Percentiles rank a stretch among this genome's conserved stretches.
Evolutionary conservation across 2,329 filamentous ascomycete genomes (phyloP).

Genomic region (Macrophomina pseudophaseolina): DNA sequence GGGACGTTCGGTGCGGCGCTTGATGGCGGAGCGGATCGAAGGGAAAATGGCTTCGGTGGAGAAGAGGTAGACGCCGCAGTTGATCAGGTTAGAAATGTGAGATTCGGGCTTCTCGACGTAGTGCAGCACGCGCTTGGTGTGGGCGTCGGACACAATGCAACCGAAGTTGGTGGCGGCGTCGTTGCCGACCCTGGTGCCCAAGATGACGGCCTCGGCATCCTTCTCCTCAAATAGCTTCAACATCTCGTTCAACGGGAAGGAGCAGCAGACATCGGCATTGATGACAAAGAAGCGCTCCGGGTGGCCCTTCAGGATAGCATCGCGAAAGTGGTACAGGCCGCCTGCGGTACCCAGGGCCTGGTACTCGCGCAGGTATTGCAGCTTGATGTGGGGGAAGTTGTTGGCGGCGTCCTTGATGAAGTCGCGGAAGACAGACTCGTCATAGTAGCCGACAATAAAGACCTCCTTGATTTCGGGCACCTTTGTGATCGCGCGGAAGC

Average conservation of each 20-base stretch:
- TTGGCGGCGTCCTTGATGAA: constrained; percentile 91
- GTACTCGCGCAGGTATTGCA: constrained; percentile 98
- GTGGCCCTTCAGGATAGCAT: constrained; percentile 94
- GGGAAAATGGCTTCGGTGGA: constrained; percentile 95
- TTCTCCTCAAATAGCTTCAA: constrained; percentile 91
- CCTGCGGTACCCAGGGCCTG: constrained; percentile 94
- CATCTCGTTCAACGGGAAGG: constrained; percentile 96
- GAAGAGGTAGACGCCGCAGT: constrained; percentile 98
- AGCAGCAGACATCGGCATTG: constrained; percentile 98
- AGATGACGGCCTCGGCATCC: constrained; percentile 93
- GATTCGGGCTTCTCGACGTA: constrained; percentile 99
- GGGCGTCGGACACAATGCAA: constrained; percentile 92
- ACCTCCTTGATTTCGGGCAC: constrained; percentile 94
- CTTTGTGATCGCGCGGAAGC: constrained; percentile 87
- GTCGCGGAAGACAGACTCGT: constrained; percentile 94
- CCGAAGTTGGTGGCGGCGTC: constrained; percentile 96
- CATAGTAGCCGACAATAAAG: constrained; percentile 98
- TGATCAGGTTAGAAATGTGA: constrained; percentile 97
- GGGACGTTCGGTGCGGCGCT: constrained; percentile 89
- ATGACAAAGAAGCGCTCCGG: constrained; percentile 96
- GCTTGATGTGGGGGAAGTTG: constrained; percentile 84
- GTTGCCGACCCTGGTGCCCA: constrained; percentile 88
- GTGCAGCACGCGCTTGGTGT: constrained; percentile 94
- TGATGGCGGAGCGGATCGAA: constrained; percentile 91
- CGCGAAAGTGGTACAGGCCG: constrained; percentile 97